These are phyloP conservation scores for Paratrimastix pyriformis DNA, from an alignment of 78 protist species.

Conservation along the genomic window DNA sequence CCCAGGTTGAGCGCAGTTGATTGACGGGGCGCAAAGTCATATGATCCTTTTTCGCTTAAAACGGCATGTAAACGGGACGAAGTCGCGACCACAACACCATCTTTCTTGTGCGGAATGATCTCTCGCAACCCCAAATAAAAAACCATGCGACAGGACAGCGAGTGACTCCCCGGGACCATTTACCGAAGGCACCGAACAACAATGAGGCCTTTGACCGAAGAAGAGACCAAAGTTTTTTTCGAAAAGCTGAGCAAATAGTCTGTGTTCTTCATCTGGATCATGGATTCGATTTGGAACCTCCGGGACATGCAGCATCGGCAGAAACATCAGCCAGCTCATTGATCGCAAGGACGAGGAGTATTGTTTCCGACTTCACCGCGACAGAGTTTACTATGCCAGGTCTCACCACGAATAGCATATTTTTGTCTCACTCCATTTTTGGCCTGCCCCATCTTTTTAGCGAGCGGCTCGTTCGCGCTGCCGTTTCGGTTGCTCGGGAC, in stretches of 20 bases:
- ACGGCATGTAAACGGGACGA: too few relatives aligned
- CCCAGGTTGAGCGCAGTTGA: too few relatives aligned
- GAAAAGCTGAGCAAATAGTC: slow-evolving; percentile 88
- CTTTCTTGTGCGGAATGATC: too few relatives aligned
- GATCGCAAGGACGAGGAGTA: slow-evolving; percentile 88
- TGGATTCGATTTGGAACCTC: not conserved
- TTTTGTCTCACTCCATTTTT: not conserved
- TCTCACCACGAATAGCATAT: not conserved
- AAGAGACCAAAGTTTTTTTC: slow-evolving; percentile 86
- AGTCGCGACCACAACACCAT: too few relatives aligned
- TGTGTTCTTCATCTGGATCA: not conserved
- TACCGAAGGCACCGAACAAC: too few relatives aligned
- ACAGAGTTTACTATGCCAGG: slow-evolving; percentile 84
- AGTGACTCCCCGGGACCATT: too few relatives aligned
- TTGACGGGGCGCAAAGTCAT: too few relatives aligned
- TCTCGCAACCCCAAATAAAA: too few relatives aligned
- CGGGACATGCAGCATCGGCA: slow-evolving; percentile 72
- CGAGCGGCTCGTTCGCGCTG: not conserved
- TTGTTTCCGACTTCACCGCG: slow-evolving; percentile 88
- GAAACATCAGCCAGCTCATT: slow-evolving; percentile 71
- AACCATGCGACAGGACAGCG: too few relatives aligned
- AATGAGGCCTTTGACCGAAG: slow-evolving; percentile 97
- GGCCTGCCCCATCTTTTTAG: not conserved
- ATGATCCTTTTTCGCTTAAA: too few relatives aligned
- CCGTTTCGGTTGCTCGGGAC: slow-evolving; percentile 43